Evolutionary conservation across 2,329 filamentous ascomycete species (phyloP).

Genomic region (Nigrospora osmanthi): DNA sequence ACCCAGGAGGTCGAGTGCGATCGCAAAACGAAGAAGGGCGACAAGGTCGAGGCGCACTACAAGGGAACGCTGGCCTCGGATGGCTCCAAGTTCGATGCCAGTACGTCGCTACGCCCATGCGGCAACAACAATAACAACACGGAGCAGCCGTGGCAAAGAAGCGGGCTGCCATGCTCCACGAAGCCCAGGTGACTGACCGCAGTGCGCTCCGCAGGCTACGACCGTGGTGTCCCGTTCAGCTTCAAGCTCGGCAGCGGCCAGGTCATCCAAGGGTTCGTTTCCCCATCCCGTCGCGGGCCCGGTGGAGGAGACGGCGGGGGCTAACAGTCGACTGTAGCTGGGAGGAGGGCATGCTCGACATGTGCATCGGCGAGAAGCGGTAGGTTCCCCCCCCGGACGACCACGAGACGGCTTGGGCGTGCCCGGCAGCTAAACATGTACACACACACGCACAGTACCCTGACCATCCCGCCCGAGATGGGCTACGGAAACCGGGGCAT

Average conservation of each 20-base stretch:
- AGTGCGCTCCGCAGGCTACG: slow-evolving; percentile 47
- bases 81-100: slow-evolving; percentile 78
- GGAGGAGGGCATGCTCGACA: slow-evolving; percentile 83
- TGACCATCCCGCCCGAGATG: slow-evolving; percentile 82
- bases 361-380: slow-evolving; percentile 93
- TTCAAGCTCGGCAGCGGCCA: slow-evolving; percentile 75
- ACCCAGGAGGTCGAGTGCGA: slow-evolving; percentile 68
- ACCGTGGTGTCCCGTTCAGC: slow-evolving; percentile 64
- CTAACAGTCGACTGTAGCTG: slow-evolving; percentile 48
- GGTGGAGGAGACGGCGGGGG: no score
- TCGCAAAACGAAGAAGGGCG: slow-evolving; percentile 68
- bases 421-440: slow-evolving; percentile 8
- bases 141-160: no score
- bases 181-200: neutral
- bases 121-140: no score
- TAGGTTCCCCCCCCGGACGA: slow-evolving; percentile 18
- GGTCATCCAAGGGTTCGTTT: slow-evolving; percentile 78
- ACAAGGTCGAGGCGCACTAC: slow-evolving; percentile 84
- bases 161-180: slow-evolving; percentile 17
- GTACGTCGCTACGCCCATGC: slow-evolving; percentile 25
- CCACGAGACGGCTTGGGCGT: neutral
- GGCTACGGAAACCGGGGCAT: slow-evolving; percentile 72
- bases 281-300: neutral
- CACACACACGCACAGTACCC: slow-evolving; percentile 39
- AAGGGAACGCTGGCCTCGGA: slow-evolving; percentile 66